phyloP scores from a whole-genome alignment of 1,139 yeast genomes.

The Casaregolazyma suthepensis region DNA sequence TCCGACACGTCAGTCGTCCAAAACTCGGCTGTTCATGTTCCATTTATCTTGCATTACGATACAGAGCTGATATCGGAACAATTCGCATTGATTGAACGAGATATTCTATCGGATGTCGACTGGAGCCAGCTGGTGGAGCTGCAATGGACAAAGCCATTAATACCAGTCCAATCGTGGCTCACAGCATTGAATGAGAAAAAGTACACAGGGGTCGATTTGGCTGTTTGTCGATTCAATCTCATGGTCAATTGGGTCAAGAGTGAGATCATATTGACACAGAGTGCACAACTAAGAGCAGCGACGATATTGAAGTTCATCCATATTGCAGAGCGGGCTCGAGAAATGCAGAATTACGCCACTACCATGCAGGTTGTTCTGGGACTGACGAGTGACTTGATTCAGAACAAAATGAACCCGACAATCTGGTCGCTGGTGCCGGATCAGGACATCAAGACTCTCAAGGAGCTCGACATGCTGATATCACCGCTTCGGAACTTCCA shows the following conservation, averaged over 20 bases:
- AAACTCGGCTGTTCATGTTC: constrained; percentile 46
- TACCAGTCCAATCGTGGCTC: constrained; percentile 82
- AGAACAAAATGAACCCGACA: constrained; percentile 42
- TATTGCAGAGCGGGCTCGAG: constrained; percentile 59
- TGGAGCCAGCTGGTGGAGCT: constrained; percentile 86
- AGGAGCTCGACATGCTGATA: constrained; percentile 43
- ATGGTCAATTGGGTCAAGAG: constrained; percentile 89
- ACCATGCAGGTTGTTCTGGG: constrained; percentile 84
- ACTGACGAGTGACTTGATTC: constrained; percentile 64
- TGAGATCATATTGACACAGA: constrained; percentile 67
- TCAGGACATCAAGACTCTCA: constrained; percentile 40
- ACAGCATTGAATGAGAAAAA: constrained; percentile 62
- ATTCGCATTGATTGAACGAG: constrained; percentile 79
- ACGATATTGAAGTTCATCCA: constrained; percentile 78
- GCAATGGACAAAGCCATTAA: constrained; percentile 60
- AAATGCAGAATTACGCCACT: constrained; percentile 77
- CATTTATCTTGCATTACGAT: constrained; percentile 69
- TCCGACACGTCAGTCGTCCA: not conserved
- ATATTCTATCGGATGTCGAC: constrained; percentile 75
- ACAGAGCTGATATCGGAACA: constrained; percentile 67
- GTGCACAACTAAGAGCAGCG: constrained; percentile 51
- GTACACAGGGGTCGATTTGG: constrained; percentile 65
- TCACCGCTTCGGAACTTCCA: constrained; percentile 62
- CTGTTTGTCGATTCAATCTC: constrained; percentile 81
- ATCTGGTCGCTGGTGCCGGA: constrained; percentile 64